Evolutionary conservation across 768 basidiomycete species (phyloP), one percentile per base, ranked within the genome.

Genomic region (Trametes gibbosa): DNA sequence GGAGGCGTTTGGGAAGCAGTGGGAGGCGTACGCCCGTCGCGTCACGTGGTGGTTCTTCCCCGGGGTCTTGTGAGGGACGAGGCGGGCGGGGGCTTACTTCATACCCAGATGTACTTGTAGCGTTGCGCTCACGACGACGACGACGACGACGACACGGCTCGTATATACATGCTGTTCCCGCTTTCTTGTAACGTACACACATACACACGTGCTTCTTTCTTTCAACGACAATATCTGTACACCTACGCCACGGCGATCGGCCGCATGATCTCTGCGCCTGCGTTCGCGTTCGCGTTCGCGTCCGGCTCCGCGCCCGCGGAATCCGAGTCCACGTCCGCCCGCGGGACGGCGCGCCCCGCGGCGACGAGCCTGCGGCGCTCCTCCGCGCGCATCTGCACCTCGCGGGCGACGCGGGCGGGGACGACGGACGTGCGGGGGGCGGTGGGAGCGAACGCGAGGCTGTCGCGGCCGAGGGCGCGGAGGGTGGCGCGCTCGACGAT

Each of bases 401-500:
- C 77, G 21, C 71, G 65, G 58, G 67, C 64, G 24, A 80, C 71
- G 21, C 83, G 74, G 40, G 71, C 72, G 35, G 85, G 82, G 10
- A 80, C 76, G 56, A 85, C 67, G 53, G 59, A 70, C 60, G 76
- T 72, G 58, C 84, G 73, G 67, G 79, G 81, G 1, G 78, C 78
- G 16, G 79, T 77, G 24, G 76, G 73, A 63, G 70, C 72, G 68
- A 79, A 85, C 8, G 79, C 77, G 5, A 80, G 65, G 35, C 68
- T 60, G 9, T 82, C 77, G 8, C 77, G 75, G 0, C 83, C 81
- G 29, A 86, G 72, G 27, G 79, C 83, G 54, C 70, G 74, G 45
- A 86, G 61, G 32, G 84, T 86, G 75, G 83, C 84, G 61, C 70
- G 74, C 68, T 86, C 85, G 16, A 86, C 84, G 12, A 86, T 63